Conservation (phyloP, 352 stramenopile species). For the Phytophthora chlamydospora region DNA sequence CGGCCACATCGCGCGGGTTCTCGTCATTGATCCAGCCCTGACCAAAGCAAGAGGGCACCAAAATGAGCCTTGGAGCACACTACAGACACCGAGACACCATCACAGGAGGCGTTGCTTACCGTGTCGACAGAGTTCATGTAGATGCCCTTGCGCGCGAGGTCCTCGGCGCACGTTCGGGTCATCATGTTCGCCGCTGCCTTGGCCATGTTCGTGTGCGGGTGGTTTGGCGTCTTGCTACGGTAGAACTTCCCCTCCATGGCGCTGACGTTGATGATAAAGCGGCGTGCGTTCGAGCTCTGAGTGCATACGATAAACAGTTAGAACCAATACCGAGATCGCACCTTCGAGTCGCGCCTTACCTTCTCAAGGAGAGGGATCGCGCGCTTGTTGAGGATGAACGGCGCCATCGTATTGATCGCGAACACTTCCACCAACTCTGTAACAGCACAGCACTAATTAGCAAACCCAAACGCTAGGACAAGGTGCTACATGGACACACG, state of each 20-base stretch:
- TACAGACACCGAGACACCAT: neutral
- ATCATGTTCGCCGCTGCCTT: conserved; percentile 98
- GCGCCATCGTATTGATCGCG: conserved; percentile 94
- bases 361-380: conserved; percentile 68
- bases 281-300: conserved; percentile 54
- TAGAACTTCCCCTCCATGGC: conserved; percentile 98
- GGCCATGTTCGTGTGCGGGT: conserved; percentile 97
- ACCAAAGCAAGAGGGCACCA: neutral
- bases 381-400: conserved; percentile 94
- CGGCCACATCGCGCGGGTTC: conserved; percentile 92
- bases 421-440: conserved; percentile 83
- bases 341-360: conserved; percentile 23
- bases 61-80: neutral
- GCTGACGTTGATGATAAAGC: conserved; percentile 94
- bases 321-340: conserved; percentile 2
- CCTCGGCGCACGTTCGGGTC: conserved; percentile 90
- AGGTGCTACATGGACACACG: neutral
- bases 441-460: conserved; percentile 7
- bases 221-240: conserved; percentile 92
- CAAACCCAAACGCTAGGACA: neutral
- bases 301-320: conserved; percentile 9
- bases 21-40: conserved; percentile 98
- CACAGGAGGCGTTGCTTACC: conserved; percentile 22
- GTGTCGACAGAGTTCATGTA: conserved; percentile 97
- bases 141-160: conserved; percentile 88